Evolutionary conservation across 2,329 filamentous ascomycete species (phyloP), one percentile per base, ranked within the genome.

Genomic region (Scopulariopsis brevicaulis): DNA sequence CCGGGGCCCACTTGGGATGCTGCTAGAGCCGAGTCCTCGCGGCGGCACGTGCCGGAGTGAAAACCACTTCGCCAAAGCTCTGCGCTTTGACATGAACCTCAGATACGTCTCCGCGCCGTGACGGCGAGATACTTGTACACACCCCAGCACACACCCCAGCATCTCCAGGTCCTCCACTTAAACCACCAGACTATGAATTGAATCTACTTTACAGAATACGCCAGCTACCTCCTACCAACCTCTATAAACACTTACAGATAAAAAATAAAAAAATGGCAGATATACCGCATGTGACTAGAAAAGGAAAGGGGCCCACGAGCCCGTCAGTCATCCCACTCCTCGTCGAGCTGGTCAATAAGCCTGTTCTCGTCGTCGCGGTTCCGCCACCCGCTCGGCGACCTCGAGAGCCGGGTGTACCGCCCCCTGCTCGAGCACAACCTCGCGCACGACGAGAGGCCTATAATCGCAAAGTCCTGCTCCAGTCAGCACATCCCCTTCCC

Each of bases 321-420:
- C 28, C 28, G 46, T 59, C 66, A 85, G 62, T 96, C 92, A 65
- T 96, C 92, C 93, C 93, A 97, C 69, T 96, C 92, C 70, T 97
- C 93, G 66, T 97, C 94, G 60, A 96, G 77, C 71, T 96, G 90
- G 70, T 97, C 93, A 69, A 99, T 97, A 65, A 97, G 74, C 62
- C 91, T 78, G 71, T 97, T 96, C 73, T 97, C 94, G 58, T 91
- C 92, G 60, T 96, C 93, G 58, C 78, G 70, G 65, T 76, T 76
- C 64, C 77, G 69, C 60, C 74, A 71, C 59, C 75, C 71, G 46
- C 77, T 74, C 62, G 79, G 74, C 54, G 78, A 81, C 15, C 76
- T 72, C 43, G 79, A 80, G 25, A 92, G 74, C 50, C 84, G 77
- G 59, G 78, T 82, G 69, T 92, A 92, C 11, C 87, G 87, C 58